Conservation (phyloP, 2,329 filamentous ascomycete genomes). For the Aspergillus alliaceus region DNA sequence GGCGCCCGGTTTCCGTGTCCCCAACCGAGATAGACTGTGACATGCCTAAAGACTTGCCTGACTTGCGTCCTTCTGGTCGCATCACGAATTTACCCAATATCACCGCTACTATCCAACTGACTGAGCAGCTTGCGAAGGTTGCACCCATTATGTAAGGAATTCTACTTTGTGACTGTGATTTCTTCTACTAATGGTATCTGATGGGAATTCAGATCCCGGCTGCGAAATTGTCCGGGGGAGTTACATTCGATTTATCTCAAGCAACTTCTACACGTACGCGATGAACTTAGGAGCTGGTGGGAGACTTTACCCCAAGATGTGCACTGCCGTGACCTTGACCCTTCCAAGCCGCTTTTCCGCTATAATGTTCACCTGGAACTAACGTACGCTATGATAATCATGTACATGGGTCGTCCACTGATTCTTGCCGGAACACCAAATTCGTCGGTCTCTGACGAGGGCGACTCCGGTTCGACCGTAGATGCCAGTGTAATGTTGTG, state of each 20-base stretch:
- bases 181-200: neutral
- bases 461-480: neutral
- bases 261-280: conserved; percentile 26
- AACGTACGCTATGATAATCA: conserved; percentile 48
- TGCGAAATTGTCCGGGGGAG: conserved; percentile 26
- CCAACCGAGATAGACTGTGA: conserved; percentile 52
- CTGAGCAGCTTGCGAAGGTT: conserved; percentile 28
- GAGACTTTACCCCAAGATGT: conserved; percentile 22
- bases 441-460: neutral
- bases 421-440: conserved; percentile 33
- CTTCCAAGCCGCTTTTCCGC: conserved; percentile 39
- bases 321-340: conserved; percentile 34
- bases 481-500: conserved; percentile 30
- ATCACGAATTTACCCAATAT: conserved; percentile 41
- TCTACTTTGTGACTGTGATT: neutral
- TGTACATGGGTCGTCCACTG: conserved; percentile 52
- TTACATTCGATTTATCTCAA: conserved; percentile 28
- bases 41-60: conserved; percentile 43
- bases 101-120: conserved; percentile 43
- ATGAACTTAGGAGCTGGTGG: conserved; percentile 34
- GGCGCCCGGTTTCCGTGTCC: conserved; percentile 51
- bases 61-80: conserved; percentile 35
- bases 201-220: neutral
- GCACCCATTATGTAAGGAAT: conserved; percentile 26
- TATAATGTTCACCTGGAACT: conserved; percentile 48